These are phyloP conservation scores for Arthroderma uncinatum DNA, from an alignment of 2,329 filamentous ascomycete genomes.

Conservation along the genomic window DNA sequence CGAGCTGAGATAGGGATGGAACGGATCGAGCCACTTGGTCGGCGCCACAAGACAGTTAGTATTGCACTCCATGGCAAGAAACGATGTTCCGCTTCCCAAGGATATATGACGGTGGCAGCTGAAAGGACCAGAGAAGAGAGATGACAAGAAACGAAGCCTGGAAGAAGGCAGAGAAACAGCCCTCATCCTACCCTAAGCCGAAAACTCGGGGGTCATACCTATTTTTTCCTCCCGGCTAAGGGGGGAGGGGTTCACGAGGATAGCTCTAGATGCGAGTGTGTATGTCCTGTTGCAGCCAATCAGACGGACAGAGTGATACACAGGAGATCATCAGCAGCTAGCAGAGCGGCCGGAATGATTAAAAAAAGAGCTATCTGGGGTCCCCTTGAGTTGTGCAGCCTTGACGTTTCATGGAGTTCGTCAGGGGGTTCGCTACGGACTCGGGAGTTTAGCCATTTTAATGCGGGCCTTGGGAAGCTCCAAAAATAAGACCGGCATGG, in stretches of 20 bases:
- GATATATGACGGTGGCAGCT: not conserved
- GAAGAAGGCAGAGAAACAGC: too few relatives aligned
- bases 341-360: not conserved
- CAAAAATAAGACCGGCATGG: too few relatives aligned
- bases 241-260: not conserved
- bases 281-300: not conserved
- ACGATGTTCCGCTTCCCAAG: not conserved
- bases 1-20: constrained; percentile 6
- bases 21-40: constrained; percentile 11
- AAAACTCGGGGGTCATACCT: too few relatives aligned
- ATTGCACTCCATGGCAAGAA: constrained; percentile 17
- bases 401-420: not conserved
- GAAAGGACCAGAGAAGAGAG: not conserved
- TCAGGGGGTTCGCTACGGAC: too few relatives aligned
- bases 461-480: too few relatives aligned
- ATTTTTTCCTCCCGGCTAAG: too few relatives aligned
- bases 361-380: not conserved
- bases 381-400: not conserved
- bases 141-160: not conserved
- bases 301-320: not conserved
- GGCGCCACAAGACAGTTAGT: constrained; percentile 15
- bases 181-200: too few relatives aligned
- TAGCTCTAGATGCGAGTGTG: not conserved
- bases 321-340: not conserved
- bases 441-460: too few relatives aligned